A percentile compares a stretch with the other conserved stretches of the same genome.
These are phyloP conservation scores for Vitis labrusca DNA, from an alignment of 164 flowering plant species.

Conservation along the genomic window DNA sequence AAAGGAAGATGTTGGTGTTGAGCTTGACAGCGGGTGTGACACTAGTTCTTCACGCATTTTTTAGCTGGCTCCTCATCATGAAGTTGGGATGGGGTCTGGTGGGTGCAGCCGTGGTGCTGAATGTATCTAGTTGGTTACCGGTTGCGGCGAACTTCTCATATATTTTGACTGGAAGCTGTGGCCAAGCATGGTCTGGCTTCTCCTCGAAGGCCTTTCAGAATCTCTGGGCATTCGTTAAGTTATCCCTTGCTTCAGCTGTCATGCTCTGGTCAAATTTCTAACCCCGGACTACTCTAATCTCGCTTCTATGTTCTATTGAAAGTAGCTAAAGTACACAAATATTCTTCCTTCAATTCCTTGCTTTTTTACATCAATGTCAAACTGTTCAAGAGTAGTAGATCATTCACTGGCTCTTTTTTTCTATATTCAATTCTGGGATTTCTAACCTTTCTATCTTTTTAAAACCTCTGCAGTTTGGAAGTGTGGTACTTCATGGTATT, in stretches of 20 bases:
- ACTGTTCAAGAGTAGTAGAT: too few relatives aligned
- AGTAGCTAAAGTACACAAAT: too few relatives aligned
- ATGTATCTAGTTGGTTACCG: constrained; percentile 46
- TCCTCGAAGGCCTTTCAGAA: constrained; percentile 67
- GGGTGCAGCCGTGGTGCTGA: constrained; percentile 71
- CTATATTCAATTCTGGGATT: neutral
- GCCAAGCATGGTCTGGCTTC: constrained; percentile 71
- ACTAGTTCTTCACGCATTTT: constrained; percentile 42
- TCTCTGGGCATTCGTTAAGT: constrained; percentile 56
- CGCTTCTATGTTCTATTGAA: too few relatives aligned
- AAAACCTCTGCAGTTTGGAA: constrained; percentile 49
- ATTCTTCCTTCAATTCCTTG: too few relatives aligned
- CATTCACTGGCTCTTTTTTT: too few relatives aligned
- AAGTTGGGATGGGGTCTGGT: constrained; percentile 71
- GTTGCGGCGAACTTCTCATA: constrained; percentile 25
- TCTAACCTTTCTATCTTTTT: neutral
- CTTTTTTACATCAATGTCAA: too few relatives aligned
- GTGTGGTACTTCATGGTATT: constrained; percentile 73
- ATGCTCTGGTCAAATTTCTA: constrained; percentile 65
- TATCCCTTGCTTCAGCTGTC: constrained; percentile 79
- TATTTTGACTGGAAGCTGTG: constrained; percentile 59
- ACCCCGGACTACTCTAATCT: neutral
- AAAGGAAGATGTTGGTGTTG: constrained; percentile 69
- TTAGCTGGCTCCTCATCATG: constrained; percentile 64
- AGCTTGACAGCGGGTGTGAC: constrained; percentile 48